Conservation (phyloP, 2,329 filamentous ascomycete species). For the Trichoderma breve region DNA sequence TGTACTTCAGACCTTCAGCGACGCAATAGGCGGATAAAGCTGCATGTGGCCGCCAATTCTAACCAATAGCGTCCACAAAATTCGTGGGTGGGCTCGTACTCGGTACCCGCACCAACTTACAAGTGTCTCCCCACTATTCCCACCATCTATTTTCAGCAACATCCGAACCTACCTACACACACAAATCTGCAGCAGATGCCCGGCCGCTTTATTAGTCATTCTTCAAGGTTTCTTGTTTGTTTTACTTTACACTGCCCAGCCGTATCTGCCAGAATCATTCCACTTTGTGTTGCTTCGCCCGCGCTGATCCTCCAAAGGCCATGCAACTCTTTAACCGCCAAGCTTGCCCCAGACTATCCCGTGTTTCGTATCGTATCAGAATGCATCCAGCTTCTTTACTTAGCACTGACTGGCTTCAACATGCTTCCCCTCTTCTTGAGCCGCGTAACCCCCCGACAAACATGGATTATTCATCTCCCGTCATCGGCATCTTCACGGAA, state of each 20-base stretch:
- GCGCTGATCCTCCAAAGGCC: not conserved
- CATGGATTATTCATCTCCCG: not conserved
- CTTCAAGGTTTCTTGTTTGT: not conserved
- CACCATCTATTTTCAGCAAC: constrained; percentile 9
- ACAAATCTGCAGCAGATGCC: not conserved
- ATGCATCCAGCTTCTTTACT: not conserved
- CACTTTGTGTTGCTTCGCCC: not conserved
- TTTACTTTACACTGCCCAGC: not conserved
- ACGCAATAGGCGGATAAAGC: not conserved
- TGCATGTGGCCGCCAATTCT: not conserved
- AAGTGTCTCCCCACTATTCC: not conserved
- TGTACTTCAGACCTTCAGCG: not conserved
- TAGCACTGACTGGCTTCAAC: not conserved
- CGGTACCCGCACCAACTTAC: not conserved
- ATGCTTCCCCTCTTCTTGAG: not conserved
- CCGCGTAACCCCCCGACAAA: constrained; percentile 5
- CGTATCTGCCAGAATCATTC: not conserved
- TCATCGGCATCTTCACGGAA: not conserved
- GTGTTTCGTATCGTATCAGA: not conserved
- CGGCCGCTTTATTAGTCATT: not conserved
- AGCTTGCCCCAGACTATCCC: not conserved
- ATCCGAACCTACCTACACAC: too few species aligned
- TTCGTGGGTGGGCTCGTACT: not conserved
- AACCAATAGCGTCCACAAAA: not conserved
- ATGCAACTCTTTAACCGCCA: not conserved